Conservation (phyloP, 306 rosid genomes). For the Hippophae tibetana region DNA sequence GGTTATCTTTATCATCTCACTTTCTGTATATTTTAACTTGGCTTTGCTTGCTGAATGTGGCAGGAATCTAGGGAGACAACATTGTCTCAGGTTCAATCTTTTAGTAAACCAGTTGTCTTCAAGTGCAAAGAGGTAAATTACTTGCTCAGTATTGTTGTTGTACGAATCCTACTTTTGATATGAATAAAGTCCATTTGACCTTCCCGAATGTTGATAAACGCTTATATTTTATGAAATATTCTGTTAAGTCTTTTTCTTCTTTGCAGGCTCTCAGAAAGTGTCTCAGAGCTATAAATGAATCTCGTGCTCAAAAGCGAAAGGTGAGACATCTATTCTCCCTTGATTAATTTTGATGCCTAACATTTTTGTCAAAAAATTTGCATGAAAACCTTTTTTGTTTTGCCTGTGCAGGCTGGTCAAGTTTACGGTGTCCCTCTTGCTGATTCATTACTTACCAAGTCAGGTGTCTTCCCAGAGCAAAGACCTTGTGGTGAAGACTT, state of each 20-base stretch:
- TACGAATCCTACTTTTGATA: too few relatives aligned
- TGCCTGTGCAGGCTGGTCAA: constrained; percentile 83
- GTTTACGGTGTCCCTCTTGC: constrained; percentile 86
- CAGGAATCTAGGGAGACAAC: constrained; percentile 84
- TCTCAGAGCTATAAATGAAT: constrained; percentile 86
- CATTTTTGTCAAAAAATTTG: constrained; percentile 1
- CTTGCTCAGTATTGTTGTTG: not conserved
- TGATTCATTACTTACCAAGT: constrained; percentile 63
- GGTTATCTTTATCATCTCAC: not conserved
- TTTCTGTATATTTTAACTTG: constrained; percentile 15
- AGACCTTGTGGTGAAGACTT: constrained; percentile 66
- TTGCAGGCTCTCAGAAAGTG: constrained; percentile 77
- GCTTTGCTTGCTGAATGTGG: constrained; percentile 24
- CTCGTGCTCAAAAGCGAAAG: constrained; percentile 96
- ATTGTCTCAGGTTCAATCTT: constrained; percentile 45
- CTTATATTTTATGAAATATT: not conserved
- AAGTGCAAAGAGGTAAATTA: constrained; percentile 78
- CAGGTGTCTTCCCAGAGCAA: constrained; percentile 74
- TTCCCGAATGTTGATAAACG: not conserved
- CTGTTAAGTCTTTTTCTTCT: constrained; percentile 7
- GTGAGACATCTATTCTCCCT: constrained; percentile 30
- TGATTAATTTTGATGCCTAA: constrained; percentile 4
- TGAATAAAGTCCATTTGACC: too few relatives aligned
- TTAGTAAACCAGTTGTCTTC: constrained; percentile 44
- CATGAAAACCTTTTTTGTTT: constrained; percentile 19